Evolutionary conservation across 352 stramenopile genomes (phyloP), one percentile per base, ranked within the genome.

Genomic region (Plasmopara viticola): DNA sequence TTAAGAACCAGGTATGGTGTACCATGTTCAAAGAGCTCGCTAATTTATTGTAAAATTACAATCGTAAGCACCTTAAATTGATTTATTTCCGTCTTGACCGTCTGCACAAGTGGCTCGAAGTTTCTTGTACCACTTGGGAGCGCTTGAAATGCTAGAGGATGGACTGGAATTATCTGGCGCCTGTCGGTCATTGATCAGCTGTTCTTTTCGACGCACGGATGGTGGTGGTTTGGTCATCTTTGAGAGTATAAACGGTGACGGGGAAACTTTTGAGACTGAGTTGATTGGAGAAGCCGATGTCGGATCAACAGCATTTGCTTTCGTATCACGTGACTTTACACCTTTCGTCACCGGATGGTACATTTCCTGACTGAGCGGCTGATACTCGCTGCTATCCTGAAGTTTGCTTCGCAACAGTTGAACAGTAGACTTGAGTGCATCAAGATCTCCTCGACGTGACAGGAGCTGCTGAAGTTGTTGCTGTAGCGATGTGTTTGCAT

Each of bases 101-200:
- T 35, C 31, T 25, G 10, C 31, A 8, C 10, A 12, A 35, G 7
- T 8, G 6, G 10, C 31, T 12, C 48, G 76, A 69, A 39, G 57
- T 50, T 86, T 85, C 29, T 68, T 72, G 57, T 88, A 90, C 77
- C 79, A 88, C 39, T 65, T 84, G 25, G 77, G 78, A 9, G 65
- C 52, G 45, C 46, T 69, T 2, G 66, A 60, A n/a, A 56, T 60
- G n/a, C 47, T 58, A 4, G 56, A 58, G 9, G 31, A 49, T 4
- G 49, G 47, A 25, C 20, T 25, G 20, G 3, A 25, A 25, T 25
- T 25, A 25, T 25, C 20, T 5, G 58, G 56, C 28, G 46, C 39
- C 10, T 20, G 18, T 44, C 40, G 46, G 6, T 45, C 39, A 8
- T 29, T 30, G 5, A 9, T 50, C 4, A 52, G 7, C 44, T 45